Conservation (phyloP, 306 rosid genomes). For the Argentina anserina region DNA sequence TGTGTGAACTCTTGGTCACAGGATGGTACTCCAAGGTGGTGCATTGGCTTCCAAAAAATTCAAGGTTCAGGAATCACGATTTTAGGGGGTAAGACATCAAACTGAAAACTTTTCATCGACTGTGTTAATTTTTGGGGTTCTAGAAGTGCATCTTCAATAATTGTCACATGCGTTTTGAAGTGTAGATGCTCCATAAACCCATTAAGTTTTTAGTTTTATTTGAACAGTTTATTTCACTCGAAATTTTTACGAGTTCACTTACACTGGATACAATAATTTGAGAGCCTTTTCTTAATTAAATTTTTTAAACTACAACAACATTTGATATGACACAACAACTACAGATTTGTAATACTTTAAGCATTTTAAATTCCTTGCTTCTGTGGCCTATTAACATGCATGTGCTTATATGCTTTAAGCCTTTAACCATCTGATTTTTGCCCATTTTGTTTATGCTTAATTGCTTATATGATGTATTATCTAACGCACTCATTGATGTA, state of each 20-base stretch:
- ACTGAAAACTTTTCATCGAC: conserved; percentile 6
- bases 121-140: not conserved
- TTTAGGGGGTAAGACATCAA: conserved; percentile 72
- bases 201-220: not conserved
- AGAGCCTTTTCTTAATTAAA: not conserved
- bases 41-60: conserved; percentile 85
- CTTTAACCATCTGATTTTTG: not conserved
- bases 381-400: not conserved
- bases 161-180: not conserved
- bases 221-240: not conserved
- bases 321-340: not conserved
- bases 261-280: not conserved
- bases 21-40: conserved; percentile 78
- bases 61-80: conserved; percentile 78
- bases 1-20: conserved; percentile 34
- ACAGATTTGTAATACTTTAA: not conserved
- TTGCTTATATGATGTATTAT: not conserved
- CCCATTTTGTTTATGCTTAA: not conserved
- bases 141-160: not conserved
- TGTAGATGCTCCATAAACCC: not conserved
- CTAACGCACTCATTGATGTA: not conserved
- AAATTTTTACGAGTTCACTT: not conserved
- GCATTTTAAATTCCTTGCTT: not conserved
- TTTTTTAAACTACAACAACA: not conserved
- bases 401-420: not conserved